These are phyloP conservation scores for Cladobotryum protrusum DNA, from an alignment of 2,329 filamentous ascomycete species.

Conservation along the genomic window DNA sequence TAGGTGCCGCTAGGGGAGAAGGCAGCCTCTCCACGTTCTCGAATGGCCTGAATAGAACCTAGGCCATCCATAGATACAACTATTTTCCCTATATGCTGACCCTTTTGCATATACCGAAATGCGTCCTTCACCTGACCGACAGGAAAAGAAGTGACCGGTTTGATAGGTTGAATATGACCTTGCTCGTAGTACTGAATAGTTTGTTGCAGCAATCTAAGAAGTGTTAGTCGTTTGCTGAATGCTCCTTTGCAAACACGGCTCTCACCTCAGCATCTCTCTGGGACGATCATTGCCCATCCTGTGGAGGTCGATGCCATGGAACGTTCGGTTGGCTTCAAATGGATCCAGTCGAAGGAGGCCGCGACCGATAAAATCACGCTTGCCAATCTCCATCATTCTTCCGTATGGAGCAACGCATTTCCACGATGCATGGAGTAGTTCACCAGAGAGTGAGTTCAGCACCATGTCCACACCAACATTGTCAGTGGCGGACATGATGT, in stretches of 20 bases:
- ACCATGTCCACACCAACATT: slow-evolving; percentile 31
- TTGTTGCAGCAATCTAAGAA: background rate
- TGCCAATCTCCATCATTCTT: slow-evolving; percentile 41
- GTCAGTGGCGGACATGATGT: slow-evolving; percentile 21
- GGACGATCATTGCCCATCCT: background rate
- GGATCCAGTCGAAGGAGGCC: slow-evolving; percentile 37
- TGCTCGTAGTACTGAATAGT: background rate
- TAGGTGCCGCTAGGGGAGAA: slow-evolving; percentile 13
- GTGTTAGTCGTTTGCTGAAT: too few species aligned
- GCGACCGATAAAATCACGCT: slow-evolving; percentile 34
- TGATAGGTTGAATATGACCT: slow-evolving; percentile 5
- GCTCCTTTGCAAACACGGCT: background rate
- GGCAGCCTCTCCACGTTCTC: background rate
- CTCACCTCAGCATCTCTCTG: background rate
- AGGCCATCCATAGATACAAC: slow-evolving; percentile 10
- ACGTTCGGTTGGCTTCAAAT: slow-evolving; percentile 34
- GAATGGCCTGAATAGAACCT: background rate
- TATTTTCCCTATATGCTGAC: slow-evolving; percentile 16
- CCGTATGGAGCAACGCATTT: slow-evolving; percentile 38
- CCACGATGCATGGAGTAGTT: slow-evolving; percentile 37
- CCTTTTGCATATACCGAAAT: slow-evolving; percentile 15
- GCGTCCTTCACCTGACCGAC: slow-evolving; percentile 11
- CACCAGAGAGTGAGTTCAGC: slow-evolving; percentile 36
- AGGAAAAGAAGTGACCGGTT: slow-evolving; percentile 11
- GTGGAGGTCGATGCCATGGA: slow-evolving; percentile 26